Base-by-base conservation (phyloP, 2,329 filamentous ascomycete genomes). In the Lecanicillium sp. region DNA sequence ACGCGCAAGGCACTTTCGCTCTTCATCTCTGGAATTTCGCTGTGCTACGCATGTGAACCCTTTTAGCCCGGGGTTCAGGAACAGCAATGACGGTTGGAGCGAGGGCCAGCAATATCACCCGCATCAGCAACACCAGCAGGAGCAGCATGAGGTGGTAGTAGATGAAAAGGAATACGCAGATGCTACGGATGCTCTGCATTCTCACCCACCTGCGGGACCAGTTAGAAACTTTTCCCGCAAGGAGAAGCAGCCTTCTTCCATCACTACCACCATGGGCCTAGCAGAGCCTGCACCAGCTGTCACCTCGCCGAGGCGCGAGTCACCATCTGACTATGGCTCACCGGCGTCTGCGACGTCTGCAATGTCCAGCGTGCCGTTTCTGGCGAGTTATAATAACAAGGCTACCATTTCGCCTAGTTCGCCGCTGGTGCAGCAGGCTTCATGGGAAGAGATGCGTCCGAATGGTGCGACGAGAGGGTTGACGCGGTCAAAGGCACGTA, bases 1-100 rank as follows among this genome's bases (percentile, higher is more conserved):
- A 32, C 38, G 35, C 14, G 37, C 43, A 13, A 25, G 35, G 18
- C 32, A 38, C 15, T 44, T 48, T 13, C 53, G 58, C 43, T 59
- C 59, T n/a, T 51, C 52, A 12, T 63, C 66, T 4, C 59, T 74
- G 19, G 71, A 67, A 2, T 75, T 74, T 53, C 63, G 64, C 22
- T 74, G 71, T 54, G 67, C 70, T 41, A 64, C 68, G 1, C 63
- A 63, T 38, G 51, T 68, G 17, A 60, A 60, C 8, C 61, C 62
- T 2, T 51, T 58, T 13, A 63, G 61, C 1, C 61, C 65, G 0
- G 50, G 52, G 28, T 62, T 63, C 48, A 60, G 60, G 48, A 50
- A 49, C 4, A 50, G 54, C 4, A 54, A 55, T 19, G 56, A 27
- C 15, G 15, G 14, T 19, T 20, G 25, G 31, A 13, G 29, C 30